Conservation (phyloP, 352 stramenopile species). For the Phytophthora lateralis region DNA sequence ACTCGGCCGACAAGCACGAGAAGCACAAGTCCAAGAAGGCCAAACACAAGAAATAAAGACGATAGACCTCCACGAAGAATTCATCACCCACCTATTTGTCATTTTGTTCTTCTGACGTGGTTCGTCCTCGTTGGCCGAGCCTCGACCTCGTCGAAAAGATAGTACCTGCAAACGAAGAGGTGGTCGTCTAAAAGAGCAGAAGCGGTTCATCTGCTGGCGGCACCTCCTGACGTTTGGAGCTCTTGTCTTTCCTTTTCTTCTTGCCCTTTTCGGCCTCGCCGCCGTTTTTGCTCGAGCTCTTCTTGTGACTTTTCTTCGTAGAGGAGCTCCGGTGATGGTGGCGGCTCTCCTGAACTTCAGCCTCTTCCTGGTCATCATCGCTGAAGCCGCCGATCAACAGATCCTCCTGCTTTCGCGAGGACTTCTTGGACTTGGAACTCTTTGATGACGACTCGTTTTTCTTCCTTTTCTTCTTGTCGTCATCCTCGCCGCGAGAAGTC, state of each 20-base stretch:
- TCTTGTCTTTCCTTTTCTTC: conserved; percentile 50
- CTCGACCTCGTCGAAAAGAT: conserved; percentile 7
- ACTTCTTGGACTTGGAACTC: conserved; percentile 37
- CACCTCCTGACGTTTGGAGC: conserved; percentile 55
- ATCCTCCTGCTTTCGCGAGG: conserved; percentile 31
- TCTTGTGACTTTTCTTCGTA: conserved; percentile 54
- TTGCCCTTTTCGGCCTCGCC: conserved; percentile 45
- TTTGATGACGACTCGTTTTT: conserved; percentile 33
- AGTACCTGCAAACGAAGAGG: conserved; percentile 21
- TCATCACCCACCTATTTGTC: conserved; percentile 48
- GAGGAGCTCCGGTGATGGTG: conserved; percentile 35
- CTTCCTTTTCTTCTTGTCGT: conserved; percentile 53
- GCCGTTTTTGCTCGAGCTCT: conserved; percentile 42
- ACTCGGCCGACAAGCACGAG: conserved; percentile 36
- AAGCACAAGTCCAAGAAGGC: conserved; percentile 65
- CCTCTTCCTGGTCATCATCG: conserved; percentile 40
- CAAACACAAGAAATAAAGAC: conserved; percentile 52
- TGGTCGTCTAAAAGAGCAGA: conserved; percentile 77
- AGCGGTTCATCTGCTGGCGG: conserved; percentile 53
- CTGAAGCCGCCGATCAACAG: conserved; percentile 51
- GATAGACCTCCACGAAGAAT: conserved; percentile 40
- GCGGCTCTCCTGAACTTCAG: conserved; percentile 28
- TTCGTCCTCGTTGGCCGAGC: conserved; percentile 7
- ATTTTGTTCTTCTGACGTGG: conserved; percentile 29
- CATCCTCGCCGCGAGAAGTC: conserved; percentile 39